phyloP scores from a whole-genome alignment of 371 early-diverging fungal genomes.

The Rhizopus delemar region DNA sequence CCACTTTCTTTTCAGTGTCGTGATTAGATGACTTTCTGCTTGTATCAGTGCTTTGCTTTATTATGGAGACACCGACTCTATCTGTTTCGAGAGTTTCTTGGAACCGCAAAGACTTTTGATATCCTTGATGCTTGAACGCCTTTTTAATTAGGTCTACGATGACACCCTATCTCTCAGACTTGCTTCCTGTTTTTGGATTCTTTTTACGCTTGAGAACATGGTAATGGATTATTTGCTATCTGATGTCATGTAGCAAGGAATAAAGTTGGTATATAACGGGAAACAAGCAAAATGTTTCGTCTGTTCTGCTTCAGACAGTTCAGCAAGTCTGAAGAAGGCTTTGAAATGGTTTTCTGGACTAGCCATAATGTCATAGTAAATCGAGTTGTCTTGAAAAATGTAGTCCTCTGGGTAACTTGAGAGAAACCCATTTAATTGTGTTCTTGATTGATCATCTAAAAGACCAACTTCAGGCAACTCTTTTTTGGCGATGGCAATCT shows the following conservation, averaged over 20 bases:
- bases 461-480: not conserved
- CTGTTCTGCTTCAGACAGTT: not conserved
- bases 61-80: conserved; percentile 9
- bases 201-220: too few species aligned
- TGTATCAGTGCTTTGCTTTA: conserved; percentile 1
- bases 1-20: not conserved
- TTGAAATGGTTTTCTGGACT: not conserved
- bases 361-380: not conserved
- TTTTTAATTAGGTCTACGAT: conserved; percentile 1
- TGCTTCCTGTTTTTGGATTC: not conserved
- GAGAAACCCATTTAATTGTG: not conserved
- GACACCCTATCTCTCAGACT: not conserved
- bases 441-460: too few species aligned
- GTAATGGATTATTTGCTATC: too few species aligned
- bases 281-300: too few species aligned
- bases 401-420: not conserved
- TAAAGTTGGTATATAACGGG: too few species aligned
- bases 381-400: not conserved
- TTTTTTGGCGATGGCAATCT: not conserved
- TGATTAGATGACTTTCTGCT: not conserved
- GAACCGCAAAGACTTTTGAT: not conserved
- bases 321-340: not conserved
- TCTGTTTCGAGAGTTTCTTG: conserved; percentile 9
- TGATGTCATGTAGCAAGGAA: too few species aligned
- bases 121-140: not conserved